Conservation (phyloP, 2,329 filamentous ascomycete genomes). For the Aspergillus sp. region DNA sequence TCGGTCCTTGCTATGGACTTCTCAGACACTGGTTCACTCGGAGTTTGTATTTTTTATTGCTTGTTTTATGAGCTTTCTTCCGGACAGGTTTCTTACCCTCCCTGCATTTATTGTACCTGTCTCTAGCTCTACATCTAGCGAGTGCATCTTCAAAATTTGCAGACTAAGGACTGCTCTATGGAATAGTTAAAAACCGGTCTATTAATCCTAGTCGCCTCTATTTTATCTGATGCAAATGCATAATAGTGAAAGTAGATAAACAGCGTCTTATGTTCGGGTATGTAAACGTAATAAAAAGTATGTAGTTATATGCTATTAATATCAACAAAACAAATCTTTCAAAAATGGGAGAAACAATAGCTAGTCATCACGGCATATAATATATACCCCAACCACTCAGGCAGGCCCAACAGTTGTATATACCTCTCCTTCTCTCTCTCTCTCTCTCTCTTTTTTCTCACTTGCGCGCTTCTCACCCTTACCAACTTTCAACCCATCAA, state of each 20-base stretch:
- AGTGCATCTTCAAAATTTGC: slow-evolving; percentile 8
- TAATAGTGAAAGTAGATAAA: background rate
- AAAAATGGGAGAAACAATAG: background rate
- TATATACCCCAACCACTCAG: background rate
- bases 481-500: background rate
- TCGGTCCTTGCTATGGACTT: background rate
- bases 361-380: background rate
- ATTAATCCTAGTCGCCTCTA: background rate
- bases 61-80: background rate
- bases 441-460: background rate
- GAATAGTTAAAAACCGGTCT: background rate
- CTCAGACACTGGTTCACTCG: background rate
- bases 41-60: background rate
- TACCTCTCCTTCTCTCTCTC: background rate
- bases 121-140: slow-evolving; percentile 1
- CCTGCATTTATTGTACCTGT: background rate
- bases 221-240: background rate
- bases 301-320: background rate
- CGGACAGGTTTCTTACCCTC: no score
- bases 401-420: background rate
- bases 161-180: background rate
- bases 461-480: no score
- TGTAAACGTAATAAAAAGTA: background rate
- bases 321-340: background rate
- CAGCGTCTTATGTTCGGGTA: background rate